Percentiles rank a stretch among this genome's conserved stretches.
Conservation (phyloP, 441 rosid species). For the Corymbia calophylla region DNA sequence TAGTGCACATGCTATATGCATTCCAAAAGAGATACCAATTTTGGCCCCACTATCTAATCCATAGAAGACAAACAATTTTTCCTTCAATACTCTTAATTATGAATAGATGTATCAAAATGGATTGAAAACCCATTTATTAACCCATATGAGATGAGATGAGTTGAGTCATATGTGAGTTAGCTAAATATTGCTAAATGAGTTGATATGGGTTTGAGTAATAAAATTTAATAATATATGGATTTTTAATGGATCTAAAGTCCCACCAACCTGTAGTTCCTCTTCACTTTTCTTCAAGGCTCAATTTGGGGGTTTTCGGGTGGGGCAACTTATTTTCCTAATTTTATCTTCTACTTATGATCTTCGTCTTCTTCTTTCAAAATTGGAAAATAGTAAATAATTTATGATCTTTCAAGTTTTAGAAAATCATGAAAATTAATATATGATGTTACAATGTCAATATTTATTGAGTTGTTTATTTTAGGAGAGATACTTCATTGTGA, state of each 20-base stretch:
- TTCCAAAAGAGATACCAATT: not conserved
- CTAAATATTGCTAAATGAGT: not conserved
- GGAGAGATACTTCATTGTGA: not conserved
- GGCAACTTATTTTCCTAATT: not conserved
- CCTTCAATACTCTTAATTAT: not conserved
- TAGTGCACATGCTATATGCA: not conserved
- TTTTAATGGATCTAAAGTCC: not conserved
- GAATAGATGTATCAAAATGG: not conserved
- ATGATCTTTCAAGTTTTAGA: not conserved
- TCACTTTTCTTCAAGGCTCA: not conserved
- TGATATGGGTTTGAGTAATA: not conserved
- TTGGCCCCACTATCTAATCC: not conserved
- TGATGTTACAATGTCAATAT: not conserved
- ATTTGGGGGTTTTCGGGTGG: not conserved
- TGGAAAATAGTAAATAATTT: not conserved
- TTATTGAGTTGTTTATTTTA: not conserved
- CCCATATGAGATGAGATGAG: not conserved
- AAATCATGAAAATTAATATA: not conserved
- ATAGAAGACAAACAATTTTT: not conserved
- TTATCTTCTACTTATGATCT: not conserved
- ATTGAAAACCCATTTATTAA: not conserved
- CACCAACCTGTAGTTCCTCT: not conserved
- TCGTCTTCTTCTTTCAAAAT: not conserved
- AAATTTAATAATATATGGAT: not conserved
- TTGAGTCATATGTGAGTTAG: not conserved